Evolutionary conservation across 768 basidiomycete species (phyloP).

Genomic region (Erythrobasidium yunnanense): DNA sequence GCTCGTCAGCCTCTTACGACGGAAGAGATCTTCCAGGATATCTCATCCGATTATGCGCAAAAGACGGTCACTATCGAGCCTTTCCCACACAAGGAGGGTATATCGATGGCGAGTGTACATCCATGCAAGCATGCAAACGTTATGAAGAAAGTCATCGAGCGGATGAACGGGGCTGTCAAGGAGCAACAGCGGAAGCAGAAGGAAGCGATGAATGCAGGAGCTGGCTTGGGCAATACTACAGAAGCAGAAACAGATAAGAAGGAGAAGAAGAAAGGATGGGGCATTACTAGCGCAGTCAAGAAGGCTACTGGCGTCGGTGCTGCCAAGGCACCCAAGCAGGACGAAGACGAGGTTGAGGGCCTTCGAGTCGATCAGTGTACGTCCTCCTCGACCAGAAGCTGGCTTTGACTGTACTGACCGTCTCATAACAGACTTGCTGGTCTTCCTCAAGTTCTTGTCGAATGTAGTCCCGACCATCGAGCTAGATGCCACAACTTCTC

Average conservation of each 20-base stretch:
- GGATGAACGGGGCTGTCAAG: conserved; percentile 83
- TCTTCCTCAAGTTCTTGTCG: conserved; percentile 91
- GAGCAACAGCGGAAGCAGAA: conserved; percentile 56
- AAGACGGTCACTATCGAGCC: conserved; percentile 98
- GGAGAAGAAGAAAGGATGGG: conserved; percentile 48
- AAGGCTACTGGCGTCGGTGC: conserved; percentile 55
- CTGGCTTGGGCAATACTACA: conserved; percentile 28
- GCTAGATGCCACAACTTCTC: conserved; percentile 10
- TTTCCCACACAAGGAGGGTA: conserved; percentile 82
- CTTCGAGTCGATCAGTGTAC: conserved; percentile 88
- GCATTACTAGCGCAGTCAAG: conserved; percentile 56
- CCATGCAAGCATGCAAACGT: conserved; percentile 98
- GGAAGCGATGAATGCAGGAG: conserved; percentile 43
- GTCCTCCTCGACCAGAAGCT: neutral
- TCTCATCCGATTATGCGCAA: conserved; percentile 90
- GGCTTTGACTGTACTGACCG: neutral
- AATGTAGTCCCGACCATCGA: conserved; percentile 25
- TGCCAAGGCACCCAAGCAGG: conserved; percentile 41
- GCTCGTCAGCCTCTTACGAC: conserved; percentile 58
- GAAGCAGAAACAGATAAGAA: conserved; percentile 46
- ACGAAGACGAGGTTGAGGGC: conserved; percentile 62
- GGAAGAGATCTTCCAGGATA: conserved; percentile 87
- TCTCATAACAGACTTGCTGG: conserved; percentile 9
- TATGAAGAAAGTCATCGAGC: conserved; percentile 99
- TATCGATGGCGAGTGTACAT: conserved; percentile 79